Base-by-base conservation (phyloP, 2,329 filamentous ascomycete genomes). In the Aspergillus pseudoterreus region DNA sequence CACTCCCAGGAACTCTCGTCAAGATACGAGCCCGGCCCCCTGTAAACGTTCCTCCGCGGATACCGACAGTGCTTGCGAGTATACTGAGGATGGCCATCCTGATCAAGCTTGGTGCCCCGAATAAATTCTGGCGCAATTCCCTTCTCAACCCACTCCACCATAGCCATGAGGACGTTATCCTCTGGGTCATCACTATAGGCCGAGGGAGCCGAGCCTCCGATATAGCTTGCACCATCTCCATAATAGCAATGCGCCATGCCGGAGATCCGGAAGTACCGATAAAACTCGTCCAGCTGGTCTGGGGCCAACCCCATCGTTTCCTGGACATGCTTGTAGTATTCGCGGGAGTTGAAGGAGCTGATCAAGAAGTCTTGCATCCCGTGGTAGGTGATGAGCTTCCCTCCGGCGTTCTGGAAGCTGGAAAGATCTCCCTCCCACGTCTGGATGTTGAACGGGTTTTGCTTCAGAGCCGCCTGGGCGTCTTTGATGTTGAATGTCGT, bases 381-480 rank as follows among this genome's bases (percentile, higher is more conserved):
- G 32, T 59, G 58, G 43, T 60, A 57, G 17, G 53, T 48, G 5
- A 60, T 38, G 5, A 60, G 22, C 30, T 55, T 58, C 9, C 54
- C 52, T 24, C 56, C 54, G 14, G 30, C 39, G 5, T 50, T 33
- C 2, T 55, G 17, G 14, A 55, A 58, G 2, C 47, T 47, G 4
- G 47, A 42, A 19, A 58, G 27, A 22, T 58, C 56, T 15, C 47
- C 55, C 2, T 53, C 50, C 19, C 43, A 43, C 8, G 52, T 54
- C 4, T 49, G 50, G 4, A 52, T 51, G 17, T 54, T 57, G 32
- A 51, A 54, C 1, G 51, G 51, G 21, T 55, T 42, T 3, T 53
- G 17, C 6, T 30, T 6, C 14, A 52, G 19, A 74, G 61, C 19
- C 68, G 56, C 35, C 75, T 63, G 32, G 72, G 72, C 2, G 58